Percentiles rank a stretch among this genome's conserved stretches.
phyloP scores from a whole-genome alignment of 78 protist species.

The Thecamonas trahens region DNA sequence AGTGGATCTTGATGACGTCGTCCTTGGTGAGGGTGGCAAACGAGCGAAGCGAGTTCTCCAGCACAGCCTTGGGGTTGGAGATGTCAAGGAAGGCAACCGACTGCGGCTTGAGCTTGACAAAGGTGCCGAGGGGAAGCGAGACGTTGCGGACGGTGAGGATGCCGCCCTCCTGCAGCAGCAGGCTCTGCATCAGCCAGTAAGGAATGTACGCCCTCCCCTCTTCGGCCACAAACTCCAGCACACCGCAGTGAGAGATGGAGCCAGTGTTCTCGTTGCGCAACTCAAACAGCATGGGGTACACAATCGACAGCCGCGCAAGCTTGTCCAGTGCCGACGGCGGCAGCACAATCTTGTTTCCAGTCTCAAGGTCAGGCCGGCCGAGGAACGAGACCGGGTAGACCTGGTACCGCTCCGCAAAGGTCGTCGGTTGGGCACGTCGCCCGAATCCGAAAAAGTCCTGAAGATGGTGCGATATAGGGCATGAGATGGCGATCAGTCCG shows the following conservation, averaged over 20 bases:
- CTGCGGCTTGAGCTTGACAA: slow-evolving; percentile 72
- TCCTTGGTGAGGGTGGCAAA: slow-evolving; percentile 55
- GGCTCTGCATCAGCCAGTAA: slow-evolving; percentile 66
- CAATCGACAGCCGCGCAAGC: neutral
- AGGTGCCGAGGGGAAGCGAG: slow-evolving; percentile 43
- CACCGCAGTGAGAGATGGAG: slow-evolving; percentile 56
- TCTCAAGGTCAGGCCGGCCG: neutral
- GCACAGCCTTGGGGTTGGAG: slow-evolving; percentile 74
- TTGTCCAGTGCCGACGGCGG: slow-evolving; percentile 19
- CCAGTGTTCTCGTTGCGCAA: neutral
- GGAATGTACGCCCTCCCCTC: slow-evolving; percentile 71
- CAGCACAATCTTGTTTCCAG: neutral
- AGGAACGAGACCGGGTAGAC: neutral
- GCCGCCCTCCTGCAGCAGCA: slow-evolving; percentile 33
- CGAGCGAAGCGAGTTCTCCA: slow-evolving; percentile 57
- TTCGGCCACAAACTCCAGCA: slow-evolving; percentile 72
- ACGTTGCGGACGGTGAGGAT: slow-evolving; percentile 31
- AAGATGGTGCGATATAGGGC: no score
- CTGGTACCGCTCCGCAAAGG: neutral
- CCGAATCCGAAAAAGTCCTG: no score
- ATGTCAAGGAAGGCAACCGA: slow-evolving; percentile 61
- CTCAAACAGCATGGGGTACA: slow-evolving; percentile 17
- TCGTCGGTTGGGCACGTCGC: no score
- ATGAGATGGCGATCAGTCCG: no score
- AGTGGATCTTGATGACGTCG: slow-evolving; percentile 58